Evolutionary conservation across 768 basidiomycete genomes (phyloP).

Genomic region (Cystoderma amianthinum): DNA sequence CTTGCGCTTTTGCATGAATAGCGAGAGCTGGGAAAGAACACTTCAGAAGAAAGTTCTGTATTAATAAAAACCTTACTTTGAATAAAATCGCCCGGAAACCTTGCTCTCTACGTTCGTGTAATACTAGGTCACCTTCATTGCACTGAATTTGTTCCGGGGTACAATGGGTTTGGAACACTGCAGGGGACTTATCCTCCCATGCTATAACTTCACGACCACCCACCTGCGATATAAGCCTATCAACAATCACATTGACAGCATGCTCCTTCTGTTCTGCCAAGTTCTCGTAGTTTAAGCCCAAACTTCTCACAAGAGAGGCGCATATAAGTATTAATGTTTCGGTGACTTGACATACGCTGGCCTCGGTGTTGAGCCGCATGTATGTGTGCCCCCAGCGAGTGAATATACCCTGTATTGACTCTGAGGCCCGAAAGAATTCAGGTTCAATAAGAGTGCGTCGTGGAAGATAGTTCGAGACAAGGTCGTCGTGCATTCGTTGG

Average conservation of each 20-base stretch:
- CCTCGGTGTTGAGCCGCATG: background rate
- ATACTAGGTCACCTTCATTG: background rate
- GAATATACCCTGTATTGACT: background rate
- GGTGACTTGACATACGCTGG: background rate
- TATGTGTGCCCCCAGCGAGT: background rate
- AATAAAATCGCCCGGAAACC: background rate
- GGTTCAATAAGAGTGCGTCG: background rate
- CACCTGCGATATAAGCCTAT: background rate
- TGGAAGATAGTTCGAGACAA: background rate
- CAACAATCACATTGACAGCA: background rate
- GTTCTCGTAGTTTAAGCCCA: background rate
- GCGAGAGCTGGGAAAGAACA: background rate
- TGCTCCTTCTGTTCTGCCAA: background rate
- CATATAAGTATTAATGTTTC: background rate
- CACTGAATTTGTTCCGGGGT: background rate
- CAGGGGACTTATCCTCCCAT: background rate
- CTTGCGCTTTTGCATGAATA: background rate
- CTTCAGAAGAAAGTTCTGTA: background rate
- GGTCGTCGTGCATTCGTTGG: background rate
- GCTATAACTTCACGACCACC: background rate
- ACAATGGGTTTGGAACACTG: background rate
- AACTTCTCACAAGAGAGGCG: background rate
- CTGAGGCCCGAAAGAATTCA: background rate
- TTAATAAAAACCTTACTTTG: background rate
- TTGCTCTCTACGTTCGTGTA: background rate